phyloP scores from a whole-genome alignment of 1,284 basidiomycete genomes.

The Singerocomus rubriflavus region DNA sequence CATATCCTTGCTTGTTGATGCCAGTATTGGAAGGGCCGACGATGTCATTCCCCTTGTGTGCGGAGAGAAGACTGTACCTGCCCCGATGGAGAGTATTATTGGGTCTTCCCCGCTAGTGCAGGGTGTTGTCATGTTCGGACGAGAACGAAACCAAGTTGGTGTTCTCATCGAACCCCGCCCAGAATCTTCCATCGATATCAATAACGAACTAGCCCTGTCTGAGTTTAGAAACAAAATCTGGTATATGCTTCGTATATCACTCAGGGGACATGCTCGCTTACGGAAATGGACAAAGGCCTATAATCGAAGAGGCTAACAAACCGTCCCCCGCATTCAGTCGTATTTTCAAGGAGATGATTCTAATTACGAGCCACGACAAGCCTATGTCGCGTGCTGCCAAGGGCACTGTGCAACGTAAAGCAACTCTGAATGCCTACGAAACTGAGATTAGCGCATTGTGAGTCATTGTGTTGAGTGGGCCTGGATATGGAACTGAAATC shows the following conservation, averaged over 20 bases:
- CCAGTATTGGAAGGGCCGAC: not conserved
- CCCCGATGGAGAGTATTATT: not conserved
- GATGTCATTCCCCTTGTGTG: not conserved
- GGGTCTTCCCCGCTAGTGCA: not conserved
- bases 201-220: not conserved
- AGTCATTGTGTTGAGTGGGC: no score
- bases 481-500: no score
- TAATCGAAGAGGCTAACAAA: slow-evolving; percentile 4
- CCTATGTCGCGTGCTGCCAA: slow-evolving; percentile 2
- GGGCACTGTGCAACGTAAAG: slow-evolving; percentile 3
- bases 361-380: slow-evolving; percentile 1
- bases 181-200: not conserved
- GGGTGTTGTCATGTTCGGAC: no score
- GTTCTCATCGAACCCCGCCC: not conserved
- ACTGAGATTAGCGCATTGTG: slow-evolving; percentile 1
- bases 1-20: no score
- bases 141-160: not conserved
- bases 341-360: slow-evolving; percentile 3
- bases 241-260: no score
- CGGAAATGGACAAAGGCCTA: no score
- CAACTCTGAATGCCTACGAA: not conserved
- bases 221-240: slow-evolving; percentile 4
- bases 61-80: not conserved
- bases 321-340: not conserved
- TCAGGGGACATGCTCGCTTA: no score